A percentile compares a stretch with the other conserved stretches of the same genome.
Conservation (phyloP, 2,329 filamentous ascomycete species). For the Teratosphaeria nubilosa region DNA sequence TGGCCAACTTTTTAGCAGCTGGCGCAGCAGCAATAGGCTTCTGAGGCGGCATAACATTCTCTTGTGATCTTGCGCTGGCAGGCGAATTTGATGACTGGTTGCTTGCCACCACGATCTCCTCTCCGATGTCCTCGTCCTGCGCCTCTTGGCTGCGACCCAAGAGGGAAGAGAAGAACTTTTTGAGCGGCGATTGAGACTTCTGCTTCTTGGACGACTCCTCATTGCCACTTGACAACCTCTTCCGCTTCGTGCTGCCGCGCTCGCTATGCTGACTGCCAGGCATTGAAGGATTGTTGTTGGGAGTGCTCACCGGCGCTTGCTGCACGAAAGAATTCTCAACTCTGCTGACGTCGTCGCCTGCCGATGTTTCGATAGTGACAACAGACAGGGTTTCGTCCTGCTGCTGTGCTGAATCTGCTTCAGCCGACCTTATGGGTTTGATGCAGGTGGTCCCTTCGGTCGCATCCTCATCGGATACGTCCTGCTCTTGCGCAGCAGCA, state of each 20-base stretch:
- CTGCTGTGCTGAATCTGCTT: neutral
- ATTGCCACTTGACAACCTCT: constrained; percentile 9
- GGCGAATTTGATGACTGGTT: constrained; percentile 10
- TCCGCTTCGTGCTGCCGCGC: constrained; percentile 17
- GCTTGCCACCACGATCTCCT: constrained; percentile 31
- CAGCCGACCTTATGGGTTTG: neutral
- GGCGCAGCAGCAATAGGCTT: neutral
- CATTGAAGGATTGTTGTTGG: neutral
- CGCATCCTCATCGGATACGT: neutral
- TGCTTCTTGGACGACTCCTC: constrained; percentile 16
- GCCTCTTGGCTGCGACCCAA: constrained; percentile 13
- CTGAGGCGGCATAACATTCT: neutral
- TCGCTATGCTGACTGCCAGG: constrained; percentile 5
- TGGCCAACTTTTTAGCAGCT: neutral
- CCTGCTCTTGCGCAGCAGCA: neutral
- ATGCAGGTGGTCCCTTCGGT: neutral
- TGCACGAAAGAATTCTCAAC: constrained; percentile 29
- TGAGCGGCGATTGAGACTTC: constrained; percentile 20
- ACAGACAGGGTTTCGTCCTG: neutral
- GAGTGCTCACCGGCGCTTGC: neutral
- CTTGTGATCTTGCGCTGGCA: neutral
- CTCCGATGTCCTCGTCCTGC: constrained; percentile 26
- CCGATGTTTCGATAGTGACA: neutral
- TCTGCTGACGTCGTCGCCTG: constrained; percentile 20
- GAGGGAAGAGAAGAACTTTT: constrained; percentile 16